A percentile compares a stretch with the other conserved stretches of the same genome.
phyloP scores from a whole-genome alignment of 257 asterid species.

The Ballota nigra region DNA sequence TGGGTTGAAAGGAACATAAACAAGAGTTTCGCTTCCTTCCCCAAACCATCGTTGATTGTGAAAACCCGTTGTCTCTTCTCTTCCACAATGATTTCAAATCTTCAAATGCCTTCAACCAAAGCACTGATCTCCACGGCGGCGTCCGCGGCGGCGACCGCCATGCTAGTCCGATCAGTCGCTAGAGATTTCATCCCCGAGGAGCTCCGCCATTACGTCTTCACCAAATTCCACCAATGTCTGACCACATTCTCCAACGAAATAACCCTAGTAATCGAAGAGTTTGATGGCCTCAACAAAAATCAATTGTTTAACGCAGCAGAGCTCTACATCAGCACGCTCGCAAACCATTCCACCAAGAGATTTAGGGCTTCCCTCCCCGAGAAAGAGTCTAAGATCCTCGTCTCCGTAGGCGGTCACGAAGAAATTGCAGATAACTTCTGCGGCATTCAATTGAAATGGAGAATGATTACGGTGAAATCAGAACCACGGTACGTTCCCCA shows the following conservation, averaged over 20 bases:
- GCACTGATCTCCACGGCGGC: slow-evolving; percentile 45
- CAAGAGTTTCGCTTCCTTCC: too few relatives aligned
- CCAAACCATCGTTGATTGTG: too few relatives aligned
- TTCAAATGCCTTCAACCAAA: slow-evolving; percentile 32
- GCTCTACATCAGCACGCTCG: slow-evolving; percentile 28
- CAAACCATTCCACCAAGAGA: slow-evolving; percentile 28
- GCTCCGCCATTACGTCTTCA: slow-evolving; percentile 15
- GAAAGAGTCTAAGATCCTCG: slow-evolving; percentile 36
- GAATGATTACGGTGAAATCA: slow-evolving; percentile 11
- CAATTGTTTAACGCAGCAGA: slow-evolving; percentile 44
- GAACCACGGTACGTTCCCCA: not conserved
- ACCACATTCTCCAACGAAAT: slow-evolving; percentile 32
- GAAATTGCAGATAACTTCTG: slow-evolving; percentile 34
- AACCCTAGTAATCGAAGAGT: slow-evolving; percentile 45
- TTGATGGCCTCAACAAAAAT: slow-evolving; percentile 43
- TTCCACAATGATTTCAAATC: not conserved
- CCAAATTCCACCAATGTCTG: slow-evolving; percentile 15
- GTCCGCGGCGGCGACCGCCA: slow-evolving; percentile 41
- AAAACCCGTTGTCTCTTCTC: too few relatives aligned
- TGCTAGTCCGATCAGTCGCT: slow-evolving; percentile 42
- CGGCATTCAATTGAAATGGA: slow-evolving; percentile 42
- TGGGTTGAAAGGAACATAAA: too few relatives aligned
- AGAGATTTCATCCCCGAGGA: slow-evolving; percentile 41
- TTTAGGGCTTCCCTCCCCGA: slow-evolving; percentile 34
- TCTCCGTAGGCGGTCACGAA: slow-evolving; percentile 31